Base-by-base conservation (phyloP, 2,329 filamentous ascomycete genomes). In the Juglanconis juglandina region DNA sequence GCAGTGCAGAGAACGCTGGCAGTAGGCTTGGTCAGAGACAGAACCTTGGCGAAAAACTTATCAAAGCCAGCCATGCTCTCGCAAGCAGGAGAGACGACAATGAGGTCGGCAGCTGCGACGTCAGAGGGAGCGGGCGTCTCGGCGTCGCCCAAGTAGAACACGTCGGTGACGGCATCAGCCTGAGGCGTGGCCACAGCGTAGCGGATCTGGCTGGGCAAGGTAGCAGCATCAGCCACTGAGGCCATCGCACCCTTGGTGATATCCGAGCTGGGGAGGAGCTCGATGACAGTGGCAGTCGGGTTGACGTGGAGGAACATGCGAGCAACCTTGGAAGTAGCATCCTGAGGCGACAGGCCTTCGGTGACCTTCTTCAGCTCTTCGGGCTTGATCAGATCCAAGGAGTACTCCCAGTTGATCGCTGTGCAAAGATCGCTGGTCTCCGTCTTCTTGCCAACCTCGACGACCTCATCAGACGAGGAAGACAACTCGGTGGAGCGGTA, bases 231-330 rank as follows among this genome's bases (percentile, higher is more conserved):
- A 30, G 57, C 30, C 7, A 49, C 51, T 8, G 57, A 34, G 5
- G 35, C 34, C 3, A 61, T 48, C 17, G 59, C 56, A 41, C 55
- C 55, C 37, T 52, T 54, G 17, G 54, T 39, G 8, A 58, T 30
- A 14, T 61, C 55, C 11, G 46, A 24, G 32, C 48, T 49, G 3
- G 55, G 30, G 8, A 58, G 50, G 4, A 61, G 59, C 46, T 58
- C 59, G 24, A 58, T 51, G n/a, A 61, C 55, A 14, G 50, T 52
- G 3, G 59, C 55, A 1, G 59, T 37, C 1, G 59, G 59, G 47
- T 61, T 58, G 39, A 51, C 55, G 11, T 61, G 59, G n/a, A 61
- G 47, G 39, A 61, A 56, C 59, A 61, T 55, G 51, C 53, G 51
- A 3, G 56, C 14, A 7, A 61, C 35, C 50, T 58, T 39, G 8